Evolutionary conservation across 2,329 filamentous ascomycete species (phyloP).

Genomic region (Paecilomyces fulvus): DNA sequence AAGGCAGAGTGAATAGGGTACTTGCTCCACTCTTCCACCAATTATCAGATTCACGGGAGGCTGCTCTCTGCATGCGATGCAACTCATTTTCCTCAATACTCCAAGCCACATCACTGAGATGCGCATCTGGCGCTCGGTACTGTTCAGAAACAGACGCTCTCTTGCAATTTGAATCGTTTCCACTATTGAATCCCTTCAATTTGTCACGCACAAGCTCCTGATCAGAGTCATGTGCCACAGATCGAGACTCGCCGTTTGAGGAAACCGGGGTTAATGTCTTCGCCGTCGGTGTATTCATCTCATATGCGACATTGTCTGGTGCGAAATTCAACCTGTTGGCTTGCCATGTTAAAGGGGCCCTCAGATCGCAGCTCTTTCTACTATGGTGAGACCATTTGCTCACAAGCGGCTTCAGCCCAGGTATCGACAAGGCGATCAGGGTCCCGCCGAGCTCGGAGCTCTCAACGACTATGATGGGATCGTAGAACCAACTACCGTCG

Average conservation of each 20-base stretch:
- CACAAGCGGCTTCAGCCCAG: constrained; percentile 40
- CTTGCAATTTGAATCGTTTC: not conserved
- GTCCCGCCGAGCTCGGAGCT: constrained; percentile 45
- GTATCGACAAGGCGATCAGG: constrained; percentile 43
- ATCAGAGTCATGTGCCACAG: not conserved
- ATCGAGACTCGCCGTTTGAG: not conserved
- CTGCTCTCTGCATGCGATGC: not conserved
- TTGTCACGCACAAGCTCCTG: not conserved
- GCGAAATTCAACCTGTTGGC: not conserved
- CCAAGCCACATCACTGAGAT: not conserved
- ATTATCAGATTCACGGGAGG: not conserved
- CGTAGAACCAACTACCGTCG: constrained; percentile 45
- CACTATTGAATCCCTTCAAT: too few species aligned
- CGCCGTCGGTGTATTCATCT: not conserved
- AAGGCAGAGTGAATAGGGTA: not conserved
- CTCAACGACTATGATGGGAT: constrained; percentile 43
- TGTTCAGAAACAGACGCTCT: not conserved
- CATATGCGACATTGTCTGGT: not conserved
- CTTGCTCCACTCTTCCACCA: not conserved
- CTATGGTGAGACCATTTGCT: not conserved
- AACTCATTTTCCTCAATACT: not conserved
- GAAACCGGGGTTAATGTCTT: not conserved
- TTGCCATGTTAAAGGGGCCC: not conserved
- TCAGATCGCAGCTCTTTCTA: not conserved
- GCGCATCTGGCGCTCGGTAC: not conserved